Base-by-base conservation (phyloP, 2,329 filamentous ascomycete species). In the Cladobotryum protrusum region DNA sequence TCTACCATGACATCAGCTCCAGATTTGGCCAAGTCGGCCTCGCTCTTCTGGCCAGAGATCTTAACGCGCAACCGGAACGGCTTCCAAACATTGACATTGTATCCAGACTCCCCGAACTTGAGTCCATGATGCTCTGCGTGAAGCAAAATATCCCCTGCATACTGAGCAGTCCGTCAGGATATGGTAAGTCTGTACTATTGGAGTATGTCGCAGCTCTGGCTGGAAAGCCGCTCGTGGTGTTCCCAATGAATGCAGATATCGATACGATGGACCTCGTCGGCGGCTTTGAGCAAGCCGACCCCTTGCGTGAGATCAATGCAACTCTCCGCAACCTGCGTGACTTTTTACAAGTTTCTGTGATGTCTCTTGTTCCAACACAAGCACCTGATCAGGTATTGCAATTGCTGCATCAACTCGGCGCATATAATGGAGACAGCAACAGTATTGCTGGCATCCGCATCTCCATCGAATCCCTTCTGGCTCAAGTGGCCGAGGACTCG, bases 201-300 rank as follows among this genome's bases (percentile, higher is more conserved):
- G 79, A 85, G 52, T 85, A 92, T 55, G 76, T 96, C 24, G 91
- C 93, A n/a, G 84, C 86, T 12, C 71, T 86, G 19, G 81, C 82
- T 39, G 93, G 93, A 19, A 86, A 86, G 49, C 76, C 82, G 1
- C 72, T 97, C 3, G 79, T 91, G 32, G 86, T 89, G 14, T 88
- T 97, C 59, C 84, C 91, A 1, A 82, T 99, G 70, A 99, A 96
- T 63, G 86, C 91, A 6, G 95, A 99, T 60, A 87, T 96, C 41
- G 93, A 99, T 66, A 91, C 92, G 1, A 96, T 96, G 83, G 93
- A 99, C 67, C 81, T 99, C 49, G 89, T 99, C 50, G 93, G 93
- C 61, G 93, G 93, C 0, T 99, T 96, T 63, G 93, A 99, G 66
- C 93, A 99, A 68, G 84, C 89, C 15, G 93, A 99, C 63, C 83